Base-by-base conservation (phyloP, 805 yeast species). In the Debaryomyces castellii region DNA sequence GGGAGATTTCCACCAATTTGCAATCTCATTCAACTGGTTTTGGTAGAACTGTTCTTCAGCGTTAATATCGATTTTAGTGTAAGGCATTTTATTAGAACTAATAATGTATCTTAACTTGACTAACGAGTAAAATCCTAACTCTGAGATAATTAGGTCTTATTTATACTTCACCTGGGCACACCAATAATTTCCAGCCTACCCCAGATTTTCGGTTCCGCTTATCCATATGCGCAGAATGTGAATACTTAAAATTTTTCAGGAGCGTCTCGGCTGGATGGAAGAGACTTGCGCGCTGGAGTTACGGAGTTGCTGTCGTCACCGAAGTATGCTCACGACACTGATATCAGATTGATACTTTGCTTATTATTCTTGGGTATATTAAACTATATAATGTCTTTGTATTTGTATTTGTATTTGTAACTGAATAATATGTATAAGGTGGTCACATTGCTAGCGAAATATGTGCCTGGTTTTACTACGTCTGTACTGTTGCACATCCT, bases 1-100 rank as follows among this genome's bases (percentile, higher is more conserved):
- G 51, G 97, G 95, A 63, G 85, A 80, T 7, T 87, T 60, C 98
- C 98, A 92, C 98, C 98, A 92, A 61, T 81, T 62, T 52, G 85
- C 81, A 61, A 92, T 83, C 33, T 82, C 87, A 30, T 77, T 75
- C 47, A 89, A 85, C 62, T 89, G 90, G 38, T 74, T 66, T 59
- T 83, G 81, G 78, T 74, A 87, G 58, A 69, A 73, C 49, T 64
- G 66, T 60, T 87, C 88, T 69, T 87, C 94, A 52, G 74, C 73
- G 55, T 79, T 71, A 36, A 81, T 56, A 62, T 82, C 76, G 48
- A 85, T 80, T 54, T 74, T 67, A 37, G 86, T 71, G 76, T 80
- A 82, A 51, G 79, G 78, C 77, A 72, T 73, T 9, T 22, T 36
- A n/a, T 32, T 33, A n/a, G 21, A 14, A 14, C 16, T n/a, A n/a